These are phyloP conservation scores for Pseudonitzschia pungens DNA, from an alignment of 108 stramenopile genomes.

Conservation along the genomic window DNA sequence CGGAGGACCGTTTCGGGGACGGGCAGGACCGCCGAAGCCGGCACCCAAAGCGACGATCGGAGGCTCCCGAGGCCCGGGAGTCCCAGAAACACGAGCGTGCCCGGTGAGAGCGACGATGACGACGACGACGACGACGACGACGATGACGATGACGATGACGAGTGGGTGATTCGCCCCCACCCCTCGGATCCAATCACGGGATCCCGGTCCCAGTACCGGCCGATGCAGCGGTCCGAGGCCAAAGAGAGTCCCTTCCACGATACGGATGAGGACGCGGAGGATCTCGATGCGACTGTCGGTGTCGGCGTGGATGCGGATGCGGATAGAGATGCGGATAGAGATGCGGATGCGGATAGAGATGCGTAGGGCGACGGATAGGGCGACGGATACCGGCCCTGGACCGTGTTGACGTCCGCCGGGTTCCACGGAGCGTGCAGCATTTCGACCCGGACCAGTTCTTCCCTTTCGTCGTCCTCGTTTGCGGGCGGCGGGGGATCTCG, in stretches of 20 bases:
- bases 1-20: no score
- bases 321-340: no score
- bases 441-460: conserved; percentile 35
- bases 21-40: conserved; percentile 14
- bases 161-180: conserved; percentile 33
- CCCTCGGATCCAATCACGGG: conserved; percentile 51
- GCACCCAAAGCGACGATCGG: conserved; percentile 42
- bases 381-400: conserved; percentile 55
- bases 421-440: conserved; percentile 53
- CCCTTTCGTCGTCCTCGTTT: conserved; percentile 2
- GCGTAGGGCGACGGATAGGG: conserved; percentile 7
- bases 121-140: not conserved
- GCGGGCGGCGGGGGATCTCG: not conserved
- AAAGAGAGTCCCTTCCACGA: not conserved
- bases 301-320: no score
- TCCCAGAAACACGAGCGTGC: conserved; percentile 39
- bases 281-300: no score
- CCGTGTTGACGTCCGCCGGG: conserved; percentile 56
- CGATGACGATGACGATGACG: not conserved
- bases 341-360: no score
- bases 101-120: conserved; percentile 3
- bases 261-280: not conserved
- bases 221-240: conserved; percentile 11
- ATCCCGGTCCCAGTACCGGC: conserved; percentile 19
- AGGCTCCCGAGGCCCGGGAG: conserved; percentile 47